Percentiles rank a stretch among this genome's conserved stretches.
phyloP scores from a whole-genome alignment of 1,139 yeast species.

The Taiozyma sp. region DNA sequence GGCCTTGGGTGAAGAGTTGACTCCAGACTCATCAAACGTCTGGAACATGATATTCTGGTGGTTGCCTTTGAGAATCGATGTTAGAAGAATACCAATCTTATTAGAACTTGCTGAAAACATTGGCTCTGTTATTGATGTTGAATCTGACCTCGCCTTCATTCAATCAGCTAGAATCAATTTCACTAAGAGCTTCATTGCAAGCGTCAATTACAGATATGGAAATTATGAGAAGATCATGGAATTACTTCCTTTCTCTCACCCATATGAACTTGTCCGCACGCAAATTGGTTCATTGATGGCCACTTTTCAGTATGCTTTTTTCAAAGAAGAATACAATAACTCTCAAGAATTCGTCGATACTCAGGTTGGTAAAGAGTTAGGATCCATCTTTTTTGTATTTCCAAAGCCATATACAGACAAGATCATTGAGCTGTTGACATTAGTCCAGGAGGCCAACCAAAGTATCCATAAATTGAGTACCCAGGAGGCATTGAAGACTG shows the following conservation, averaged over 20 bases:
- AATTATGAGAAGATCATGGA: slow-evolving; percentile 44
- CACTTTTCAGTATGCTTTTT: slow-evolving; percentile 48
- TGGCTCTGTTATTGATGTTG: slow-evolving; percentile 43
- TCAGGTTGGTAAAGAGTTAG: slow-evolving; percentile 33
- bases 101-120: slow-evolving; percentile 37
- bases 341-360: slow-evolving; percentile 40
- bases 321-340: slow-evolving; percentile 43
- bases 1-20: slow-evolving; percentile 55
- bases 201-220: slow-evolving; percentile 56
- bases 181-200: slow-evolving; percentile 49
- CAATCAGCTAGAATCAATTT: slow-evolving; percentile 63
- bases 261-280: slow-evolving; percentile 73
- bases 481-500: slow-evolving; percentile 31
- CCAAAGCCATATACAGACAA: slow-evolving; percentile 25
- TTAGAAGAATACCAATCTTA: slow-evolving; percentile 60
- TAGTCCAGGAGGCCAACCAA: slow-evolving; percentile 40
- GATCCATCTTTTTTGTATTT: slow-evolving; percentile 27
- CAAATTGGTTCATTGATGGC: slow-evolving; percentile 66
- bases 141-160: slow-evolving; percentile 60
- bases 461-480: slow-evolving; percentile 28
- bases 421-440: slow-evolving; percentile 35
- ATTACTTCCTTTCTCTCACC: slow-evolving; percentile 48
- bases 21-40: slow-evolving; percentile 71
- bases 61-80: slow-evolving; percentile 62
- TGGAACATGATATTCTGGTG: slow-evolving; percentile 83